Conservation (phyloP, 2,329 filamentous ascomycete genomes). For the Alternaria incomplexa region DNA sequence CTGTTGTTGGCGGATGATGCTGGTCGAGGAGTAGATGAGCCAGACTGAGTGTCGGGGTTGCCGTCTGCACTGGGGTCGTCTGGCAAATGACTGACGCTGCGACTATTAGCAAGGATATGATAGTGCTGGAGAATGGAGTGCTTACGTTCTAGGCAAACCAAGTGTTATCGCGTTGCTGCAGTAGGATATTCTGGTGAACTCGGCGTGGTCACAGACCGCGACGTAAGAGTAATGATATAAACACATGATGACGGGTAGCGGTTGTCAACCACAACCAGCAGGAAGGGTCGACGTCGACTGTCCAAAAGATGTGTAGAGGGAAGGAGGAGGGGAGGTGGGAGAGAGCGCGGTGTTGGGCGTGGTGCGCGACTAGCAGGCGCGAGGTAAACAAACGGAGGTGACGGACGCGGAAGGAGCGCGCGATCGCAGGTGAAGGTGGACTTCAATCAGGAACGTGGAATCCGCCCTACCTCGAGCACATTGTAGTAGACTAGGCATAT, state of each 20-base stretch:
- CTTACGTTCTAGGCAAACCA: conserved; percentile 26
- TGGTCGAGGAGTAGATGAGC: conserved; percentile 8
- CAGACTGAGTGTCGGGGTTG: background rate
- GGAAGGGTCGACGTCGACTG: conserved; percentile 10
- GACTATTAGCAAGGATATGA: conserved; percentile 1
- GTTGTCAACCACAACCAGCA: conserved; percentile 10
- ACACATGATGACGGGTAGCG: conserved; percentile 38
- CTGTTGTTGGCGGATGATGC: conserved; percentile 16
- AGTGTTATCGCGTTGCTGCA: conserved; percentile 38
- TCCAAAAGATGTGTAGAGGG: conserved; percentile 6
- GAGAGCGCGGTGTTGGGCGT: background rate
- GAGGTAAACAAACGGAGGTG: conserved; percentile 6
- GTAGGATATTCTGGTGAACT: conserved; percentile 38
- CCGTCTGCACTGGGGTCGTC: conserved; percentile 13
- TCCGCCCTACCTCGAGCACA: background rate
- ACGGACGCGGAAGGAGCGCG: conserved; percentile 8
- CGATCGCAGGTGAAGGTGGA: conserved; percentile 3
- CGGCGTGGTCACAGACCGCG: conserved; percentile 39
- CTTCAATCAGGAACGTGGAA: background rate
- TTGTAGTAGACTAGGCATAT: background rate
- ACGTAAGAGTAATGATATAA: conserved; percentile 44
- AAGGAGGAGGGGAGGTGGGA: background rate
- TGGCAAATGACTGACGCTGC: conserved; percentile 25
- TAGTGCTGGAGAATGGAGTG: background rate
- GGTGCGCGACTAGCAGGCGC: background rate